Evolutionary conservation across 768 basidiomycete species (phyloP).

Genomic region (Thelephora ganbajun): DNA sequence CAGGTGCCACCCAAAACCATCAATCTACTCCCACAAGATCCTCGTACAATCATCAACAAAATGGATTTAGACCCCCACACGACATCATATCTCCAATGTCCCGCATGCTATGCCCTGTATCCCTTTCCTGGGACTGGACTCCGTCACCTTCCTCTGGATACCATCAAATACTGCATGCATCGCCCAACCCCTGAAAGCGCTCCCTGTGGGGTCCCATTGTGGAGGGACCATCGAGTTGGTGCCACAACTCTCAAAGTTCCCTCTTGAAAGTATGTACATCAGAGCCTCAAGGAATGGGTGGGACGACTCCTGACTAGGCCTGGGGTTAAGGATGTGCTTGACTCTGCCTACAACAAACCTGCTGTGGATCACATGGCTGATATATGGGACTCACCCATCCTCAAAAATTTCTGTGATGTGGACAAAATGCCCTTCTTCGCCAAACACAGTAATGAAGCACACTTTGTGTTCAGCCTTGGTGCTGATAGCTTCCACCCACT

Average conservation of each 20-base stretch:
- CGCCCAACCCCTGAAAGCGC: background rate
- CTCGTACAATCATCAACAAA: too few relatives aligned
- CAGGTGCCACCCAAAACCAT: too few relatives aligned
- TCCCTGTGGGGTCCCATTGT: background rate
- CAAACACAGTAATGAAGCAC: background rate
- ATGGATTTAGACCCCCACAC: constrained; percentile 9
- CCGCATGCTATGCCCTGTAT: constrained; percentile 7
- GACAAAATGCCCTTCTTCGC: constrained; percentile 4
- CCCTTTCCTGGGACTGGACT: background rate
- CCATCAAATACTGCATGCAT: constrained; percentile 5
- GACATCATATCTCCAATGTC: constrained; percentile 9
- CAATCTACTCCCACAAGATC: too few relatives aligned
- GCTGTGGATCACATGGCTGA: constrained; percentile 1
- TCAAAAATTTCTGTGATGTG: constrained; percentile 6
- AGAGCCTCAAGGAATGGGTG: too few relatives aligned
- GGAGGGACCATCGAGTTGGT: too few relatives aligned
- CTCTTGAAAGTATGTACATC: background rate
- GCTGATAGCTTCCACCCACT: constrained; percentile 10
- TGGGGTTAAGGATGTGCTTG: constrained; percentile 3
- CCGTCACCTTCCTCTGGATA: constrained; percentile 1
- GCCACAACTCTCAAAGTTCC: background rate
- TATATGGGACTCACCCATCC: constrained; percentile 3
- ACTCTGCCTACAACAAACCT: background rate
- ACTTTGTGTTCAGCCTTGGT: constrained; percentile 7
- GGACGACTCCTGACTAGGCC: constrained; percentile 6